Percentiles rank a stretch among this genome's conserved stretches.
These are phyloP conservation scores for Kewa caespitosa DNA, from an alignment of 179 eudicot species.

Conservation along the genomic window DNA sequence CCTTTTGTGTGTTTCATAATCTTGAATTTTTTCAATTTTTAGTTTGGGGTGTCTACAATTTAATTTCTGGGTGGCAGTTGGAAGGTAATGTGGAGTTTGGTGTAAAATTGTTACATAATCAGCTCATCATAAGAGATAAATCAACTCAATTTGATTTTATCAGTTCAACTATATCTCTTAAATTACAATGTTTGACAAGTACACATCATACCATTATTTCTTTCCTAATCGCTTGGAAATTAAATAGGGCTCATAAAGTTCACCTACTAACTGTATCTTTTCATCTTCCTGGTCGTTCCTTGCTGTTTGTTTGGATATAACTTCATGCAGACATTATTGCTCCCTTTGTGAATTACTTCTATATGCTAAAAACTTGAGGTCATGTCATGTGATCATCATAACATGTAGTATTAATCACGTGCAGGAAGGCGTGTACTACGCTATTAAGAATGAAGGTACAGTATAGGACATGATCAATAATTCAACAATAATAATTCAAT, in stretches of 20 bases:
- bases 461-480: no score
- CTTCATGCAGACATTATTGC: no score
- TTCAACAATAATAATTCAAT: no score
- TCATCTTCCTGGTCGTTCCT: background rate
- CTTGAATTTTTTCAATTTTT: background rate
- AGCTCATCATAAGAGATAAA: constrained; percentile 4
- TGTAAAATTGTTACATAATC: constrained; percentile 25
- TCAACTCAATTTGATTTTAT: background rate
- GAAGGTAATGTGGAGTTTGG: constrained; percentile 26
- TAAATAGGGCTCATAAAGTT: no score
- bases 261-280: background rate
- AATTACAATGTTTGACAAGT: background rate
- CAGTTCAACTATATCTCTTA: constrained; percentile 17
- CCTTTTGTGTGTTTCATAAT: background rate
- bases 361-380: no score
- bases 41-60: background rate
- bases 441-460: no score
- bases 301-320: no score
- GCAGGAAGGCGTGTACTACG: no score
- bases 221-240: background rate
- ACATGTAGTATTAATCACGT: no score
- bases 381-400: no score
- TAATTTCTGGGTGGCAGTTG: background rate
- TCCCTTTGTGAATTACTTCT: no score
- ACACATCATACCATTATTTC: background rate